phyloP scores from a whole-genome alignment of 2,329 filamentous ascomycete species.

The Alternaria hordeiaustralica region DNA sequence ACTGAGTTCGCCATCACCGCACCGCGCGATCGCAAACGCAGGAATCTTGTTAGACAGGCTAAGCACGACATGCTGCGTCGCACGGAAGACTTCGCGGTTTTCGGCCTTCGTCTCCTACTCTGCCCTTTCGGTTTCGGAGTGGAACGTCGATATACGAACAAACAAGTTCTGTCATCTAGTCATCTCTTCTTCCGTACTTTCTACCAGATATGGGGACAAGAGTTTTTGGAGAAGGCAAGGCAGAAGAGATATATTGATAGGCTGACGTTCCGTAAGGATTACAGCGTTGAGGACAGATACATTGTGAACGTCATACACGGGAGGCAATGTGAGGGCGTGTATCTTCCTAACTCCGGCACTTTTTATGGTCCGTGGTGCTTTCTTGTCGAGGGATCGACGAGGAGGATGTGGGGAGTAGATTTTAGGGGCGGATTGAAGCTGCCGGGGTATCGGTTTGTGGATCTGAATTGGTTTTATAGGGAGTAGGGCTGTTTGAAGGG shows the following conservation, averaged over 20 bases:
- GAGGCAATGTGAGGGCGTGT: neutral
- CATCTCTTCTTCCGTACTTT: neutral
- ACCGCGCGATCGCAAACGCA: neutral
- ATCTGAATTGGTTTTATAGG: too few species aligned
- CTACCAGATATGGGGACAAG: neutral
- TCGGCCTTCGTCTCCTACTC: neutral
- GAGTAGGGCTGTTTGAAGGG: neutral
- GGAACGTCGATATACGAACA: neutral
- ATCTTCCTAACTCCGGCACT: neutral
- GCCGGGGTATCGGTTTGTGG: neutral
- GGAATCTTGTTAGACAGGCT: neutral
- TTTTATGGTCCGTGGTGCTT: neutral
- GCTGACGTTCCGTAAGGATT: neutral
- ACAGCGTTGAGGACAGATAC: neutral
- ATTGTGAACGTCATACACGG: neutral
- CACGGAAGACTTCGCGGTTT: neutral
- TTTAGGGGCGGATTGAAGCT: neutral
- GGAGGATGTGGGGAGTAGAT: neutral
- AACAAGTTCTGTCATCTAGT: neutral
- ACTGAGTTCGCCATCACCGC: neutral
- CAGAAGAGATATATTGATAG: neutral
- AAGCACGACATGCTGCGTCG: neutral
- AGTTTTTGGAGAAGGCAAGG: neutral
- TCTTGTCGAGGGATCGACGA: neutral
- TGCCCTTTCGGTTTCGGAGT: neutral